Evolutionary conservation across 2,329 filamentous ascomycete genomes (phyloP).

Genomic region (Colletotrichum noveboracense): DNA sequence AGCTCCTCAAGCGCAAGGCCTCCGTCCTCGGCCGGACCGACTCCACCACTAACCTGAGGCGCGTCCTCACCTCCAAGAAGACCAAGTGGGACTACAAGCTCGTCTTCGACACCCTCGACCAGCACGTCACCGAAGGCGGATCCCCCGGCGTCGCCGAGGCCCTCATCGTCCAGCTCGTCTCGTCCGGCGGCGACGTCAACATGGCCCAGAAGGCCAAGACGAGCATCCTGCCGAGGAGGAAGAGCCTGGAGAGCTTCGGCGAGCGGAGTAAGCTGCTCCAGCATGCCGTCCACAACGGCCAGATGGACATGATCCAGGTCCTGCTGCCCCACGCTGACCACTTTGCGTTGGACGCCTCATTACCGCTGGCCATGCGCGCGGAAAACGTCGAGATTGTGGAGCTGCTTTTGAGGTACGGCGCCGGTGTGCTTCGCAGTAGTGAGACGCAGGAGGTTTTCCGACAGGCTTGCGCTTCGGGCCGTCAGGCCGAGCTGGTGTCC

Average conservation of each 20-base stretch:
- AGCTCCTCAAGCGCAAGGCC: conserved; percentile 53
- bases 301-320: conserved; percentile 58
- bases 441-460: conserved; percentile 61
- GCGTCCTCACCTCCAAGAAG: conserved; percentile 51
- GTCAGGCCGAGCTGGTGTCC: conserved; percentile 49
- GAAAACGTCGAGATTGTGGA: conserved; percentile 49
- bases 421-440: conserved; percentile 33
- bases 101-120: conserved; percentile 55
- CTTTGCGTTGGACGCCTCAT: conserved; percentile 52
- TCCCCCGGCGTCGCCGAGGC: conserved; percentile 62
- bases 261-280: conserved; percentile 57
- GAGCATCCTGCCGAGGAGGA: conserved; percentile 52
- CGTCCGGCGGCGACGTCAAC: conserved; percentile 56
- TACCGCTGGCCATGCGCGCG: conserved; percentile 53
- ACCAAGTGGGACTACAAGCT: conserved; percentile 59
- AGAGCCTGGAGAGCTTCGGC: conserved; percentile 51
- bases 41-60: conserved; percentile 34
- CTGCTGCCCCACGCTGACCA: conserved; percentile 59
- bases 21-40: conserved; percentile 31
- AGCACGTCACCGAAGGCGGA: conserved; percentile 53
- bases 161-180: conserved; percentile 54
- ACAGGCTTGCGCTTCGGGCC: conserved; percentile 51
- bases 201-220: conserved; percentile 51
- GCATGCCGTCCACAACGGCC: conserved; percentile 54
- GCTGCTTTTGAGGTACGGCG: conserved; percentile 56